These are phyloP conservation scores for Aphanomyces euteiches DNA, from an alignment of 352 stramenopile species.

Conservation along the genomic window DNA sequence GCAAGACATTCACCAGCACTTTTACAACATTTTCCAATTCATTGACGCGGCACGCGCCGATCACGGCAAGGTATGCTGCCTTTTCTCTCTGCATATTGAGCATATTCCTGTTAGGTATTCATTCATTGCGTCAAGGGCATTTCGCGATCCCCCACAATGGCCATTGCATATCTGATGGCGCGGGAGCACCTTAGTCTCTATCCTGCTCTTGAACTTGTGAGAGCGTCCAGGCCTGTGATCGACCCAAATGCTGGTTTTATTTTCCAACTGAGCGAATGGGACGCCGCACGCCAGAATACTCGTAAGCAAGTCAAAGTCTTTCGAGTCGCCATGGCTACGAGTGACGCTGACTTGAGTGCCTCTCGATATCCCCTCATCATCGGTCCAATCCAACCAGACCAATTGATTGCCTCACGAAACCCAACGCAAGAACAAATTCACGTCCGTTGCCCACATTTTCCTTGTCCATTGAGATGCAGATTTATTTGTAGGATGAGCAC, in stretches of 20 bases:
- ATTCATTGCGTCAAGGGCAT: conserved; percentile 87
- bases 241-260: conserved; percentile 86
- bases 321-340: conserved; percentile 59
- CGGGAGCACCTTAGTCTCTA: conserved; percentile 78
- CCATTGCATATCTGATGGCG: conserved; percentile 88
- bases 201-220: conserved; percentile 74
- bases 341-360: conserved; percentile 38
- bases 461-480: background rate
- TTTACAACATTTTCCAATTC: conserved; percentile 87
- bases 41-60: conserved; percentile 68
- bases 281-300: conserved; percentile 57
- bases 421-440: conserved; percentile 35
- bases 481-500: conserved; percentile 42
- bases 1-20: conserved; percentile 80
- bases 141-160: conserved; percentile 81
- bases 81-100: background rate
- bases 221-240: conserved; percentile 64
- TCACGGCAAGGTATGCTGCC: conserved; percentile 44
- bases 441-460: conserved; percentile 29
- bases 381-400: conserved; percentile 7
- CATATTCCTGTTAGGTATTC: conserved; percentile 42
- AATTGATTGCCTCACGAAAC: conserved; percentile 23
- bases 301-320: conserved; percentile 55
- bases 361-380: conserved; percentile 25
- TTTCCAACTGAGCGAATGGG: conserved; percentile 87